Conservation (phyloP, 2,329 filamentous ascomycete genomes). For the Catunica adiposa region DNA sequence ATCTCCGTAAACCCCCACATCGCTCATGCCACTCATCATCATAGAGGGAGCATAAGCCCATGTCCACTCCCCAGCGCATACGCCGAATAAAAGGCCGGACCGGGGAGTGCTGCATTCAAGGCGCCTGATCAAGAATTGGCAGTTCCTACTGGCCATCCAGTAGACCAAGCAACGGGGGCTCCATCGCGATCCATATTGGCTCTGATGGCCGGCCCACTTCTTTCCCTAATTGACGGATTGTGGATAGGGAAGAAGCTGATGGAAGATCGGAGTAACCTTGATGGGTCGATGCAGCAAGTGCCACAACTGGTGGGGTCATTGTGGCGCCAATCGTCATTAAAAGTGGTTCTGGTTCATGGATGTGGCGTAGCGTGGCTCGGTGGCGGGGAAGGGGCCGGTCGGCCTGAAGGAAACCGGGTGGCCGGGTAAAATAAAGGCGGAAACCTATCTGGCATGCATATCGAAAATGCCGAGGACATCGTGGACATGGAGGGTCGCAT, state of each 20-base stretch:
- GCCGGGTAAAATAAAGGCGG: too few species aligned
- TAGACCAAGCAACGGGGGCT: neutral
- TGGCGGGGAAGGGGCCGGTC: too few species aligned
- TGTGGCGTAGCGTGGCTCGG: too few species aligned
- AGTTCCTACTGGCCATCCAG: neutral
- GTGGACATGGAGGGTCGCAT: too few species aligned
- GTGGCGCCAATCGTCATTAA: neutral
- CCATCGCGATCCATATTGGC: neutral
- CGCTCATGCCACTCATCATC: neutral
- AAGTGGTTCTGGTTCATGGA: too few species aligned
- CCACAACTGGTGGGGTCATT: neutral
- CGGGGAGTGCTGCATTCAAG: neutral
- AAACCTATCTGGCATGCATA: too few species aligned
- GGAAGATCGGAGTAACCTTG: neutral
- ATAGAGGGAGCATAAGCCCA: neutral
- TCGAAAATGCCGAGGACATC: too few species aligned
- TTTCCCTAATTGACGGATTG: neutral
- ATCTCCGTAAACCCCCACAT: neutral
- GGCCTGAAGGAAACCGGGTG: too few species aligned
- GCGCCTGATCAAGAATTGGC: neutral
- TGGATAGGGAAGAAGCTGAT: neutral
- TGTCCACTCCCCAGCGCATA: neutral
- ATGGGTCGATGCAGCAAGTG: neutral
- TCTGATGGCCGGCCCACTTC: neutral
- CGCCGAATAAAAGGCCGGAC: constrained; percentile 12